Percentiles rank a stretch among this genome's conserved stretches.
Evolutionary conservation across 352 stramenopile species (phyloP).

Genomic region (Globisporangium nunn): DNA sequence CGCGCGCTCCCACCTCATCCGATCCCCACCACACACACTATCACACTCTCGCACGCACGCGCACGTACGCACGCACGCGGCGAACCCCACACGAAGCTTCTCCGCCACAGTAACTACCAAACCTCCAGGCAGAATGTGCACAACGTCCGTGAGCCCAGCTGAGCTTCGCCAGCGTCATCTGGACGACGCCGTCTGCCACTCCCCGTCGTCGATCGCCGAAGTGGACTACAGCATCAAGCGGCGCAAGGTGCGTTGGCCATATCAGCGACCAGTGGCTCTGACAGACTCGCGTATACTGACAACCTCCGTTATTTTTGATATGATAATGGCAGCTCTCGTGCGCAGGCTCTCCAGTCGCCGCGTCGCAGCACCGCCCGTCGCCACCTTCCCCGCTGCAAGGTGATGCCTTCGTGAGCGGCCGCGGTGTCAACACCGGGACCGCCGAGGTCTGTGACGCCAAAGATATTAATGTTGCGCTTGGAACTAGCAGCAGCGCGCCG

Average conservation of each 20-base stretch:
- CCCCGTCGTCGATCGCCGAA: constrained; percentile 60
- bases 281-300: constrained; percentile 1
- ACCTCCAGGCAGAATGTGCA: constrained; percentile 15
- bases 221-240: constrained; percentile 23
- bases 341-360: constrained; percentile 1
- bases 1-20: no score
- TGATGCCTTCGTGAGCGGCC: constrained; percentile 17
- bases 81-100: background rate
- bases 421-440: constrained; percentile 17
- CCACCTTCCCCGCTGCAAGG: constrained; percentile 9
- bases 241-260: constrained; percentile 25
- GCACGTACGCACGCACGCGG: no score
- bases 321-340: background rate
- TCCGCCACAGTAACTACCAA: background rate
- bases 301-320: background rate
- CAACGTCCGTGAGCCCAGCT: constrained; percentile 18
- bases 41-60: no score
- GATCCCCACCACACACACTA: no score
- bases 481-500: constrained; percentile 42
- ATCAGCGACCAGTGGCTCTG: background rate
- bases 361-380: background rate
- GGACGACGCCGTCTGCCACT: constrained; percentile 35
- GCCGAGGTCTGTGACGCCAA: constrained; percentile 21
- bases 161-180: constrained; percentile 23
- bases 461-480: constrained; percentile 77